phyloP scores from a whole-genome alignment of 768 basidiomycete genomes.

The Rhodotorula kratochvilovae region DNA sequence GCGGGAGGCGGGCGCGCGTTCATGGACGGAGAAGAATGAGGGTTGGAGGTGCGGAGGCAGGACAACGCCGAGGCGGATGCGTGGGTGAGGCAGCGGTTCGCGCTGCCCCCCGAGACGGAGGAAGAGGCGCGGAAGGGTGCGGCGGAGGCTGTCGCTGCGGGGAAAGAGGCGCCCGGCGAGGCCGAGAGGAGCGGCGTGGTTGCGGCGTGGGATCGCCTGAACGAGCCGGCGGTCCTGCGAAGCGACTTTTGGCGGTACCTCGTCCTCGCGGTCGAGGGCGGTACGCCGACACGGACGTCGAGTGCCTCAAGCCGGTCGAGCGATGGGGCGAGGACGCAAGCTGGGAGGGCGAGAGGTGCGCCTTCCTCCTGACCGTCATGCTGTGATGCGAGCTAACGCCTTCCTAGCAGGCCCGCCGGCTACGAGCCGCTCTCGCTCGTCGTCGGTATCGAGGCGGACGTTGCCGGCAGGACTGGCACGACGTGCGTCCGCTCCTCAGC shows the following conservation, averaged over 20 bases:
- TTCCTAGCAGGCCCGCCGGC: slow-evolving; percentile 14
- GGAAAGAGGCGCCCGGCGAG: too few species aligned
- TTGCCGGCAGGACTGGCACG: slow-evolving; percentile 51
- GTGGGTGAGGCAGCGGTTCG: slow-evolving; percentile 34
- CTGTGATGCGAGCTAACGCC: background rate
- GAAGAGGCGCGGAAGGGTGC: background rate
- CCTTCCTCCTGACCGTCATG: background rate
- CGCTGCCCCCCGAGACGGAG: background rate
- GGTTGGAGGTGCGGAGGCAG: slow-evolving; percentile 17
- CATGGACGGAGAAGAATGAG: slow-evolving; percentile 14
- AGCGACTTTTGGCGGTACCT: slow-evolving; percentile 42
- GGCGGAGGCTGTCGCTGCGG: too few species aligned
- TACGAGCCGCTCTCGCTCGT: slow-evolving; percentile 46
- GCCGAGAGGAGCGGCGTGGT: slow-evolving; percentile 20
- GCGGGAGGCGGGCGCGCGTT: background rate
- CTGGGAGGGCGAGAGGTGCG: slow-evolving; percentile 18
- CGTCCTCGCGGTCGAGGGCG: slow-evolving; percentile 38
- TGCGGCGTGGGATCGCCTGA: slow-evolving; percentile 30
- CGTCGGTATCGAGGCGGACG: slow-evolving; percentile 53
- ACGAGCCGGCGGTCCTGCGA: slow-evolving; percentile 28
- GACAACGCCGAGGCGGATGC: slow-evolving; percentile 25
- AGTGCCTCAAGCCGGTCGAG: slow-evolving; percentile 45
- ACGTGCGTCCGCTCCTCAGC: slow-evolving; percentile 23
- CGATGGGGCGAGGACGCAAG: slow-evolving; percentile 46
- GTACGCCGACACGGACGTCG: slow-evolving; percentile 48